A percentile compares a stretch with the other conserved stretches of the same genome.
These are phyloP conservation scores for Trichoderma polysporum DNA, from an alignment of 2,329 filamentous ascomycete species.

Conservation along the genomic window DNA sequence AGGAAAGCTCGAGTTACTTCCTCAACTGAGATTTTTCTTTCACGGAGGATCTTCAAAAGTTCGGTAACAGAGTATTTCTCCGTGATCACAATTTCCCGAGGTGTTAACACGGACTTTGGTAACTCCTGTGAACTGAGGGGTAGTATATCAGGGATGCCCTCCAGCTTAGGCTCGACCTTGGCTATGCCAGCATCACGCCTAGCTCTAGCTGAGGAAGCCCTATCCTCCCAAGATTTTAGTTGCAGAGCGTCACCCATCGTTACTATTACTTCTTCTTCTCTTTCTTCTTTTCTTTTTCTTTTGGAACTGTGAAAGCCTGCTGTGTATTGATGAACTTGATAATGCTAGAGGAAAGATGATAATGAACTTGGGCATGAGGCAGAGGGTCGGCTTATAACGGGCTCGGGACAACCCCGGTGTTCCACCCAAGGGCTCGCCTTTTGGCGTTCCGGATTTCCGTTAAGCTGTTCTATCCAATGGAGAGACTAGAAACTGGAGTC, in stretches of 20 bases:
- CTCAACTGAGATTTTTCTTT: conserved; percentile 24
- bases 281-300: not conserved
- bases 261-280: not conserved
- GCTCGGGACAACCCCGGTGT: not conserved
- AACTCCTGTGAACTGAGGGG: conserved; percentile 14
- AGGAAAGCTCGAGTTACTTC: conserved; percentile 31
- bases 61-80: conserved; percentile 16
- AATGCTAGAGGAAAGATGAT: not conserved
- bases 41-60: not conserved
- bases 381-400: conserved; percentile 9
- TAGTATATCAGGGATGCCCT: conserved; percentile 9
- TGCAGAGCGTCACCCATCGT: conserved; percentile 7
- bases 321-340: not conserved
- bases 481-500: not conserved
- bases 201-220: not conserved
- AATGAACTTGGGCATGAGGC: not conserved
- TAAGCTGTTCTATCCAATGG: not conserved
- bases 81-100: conserved; percentile 12
- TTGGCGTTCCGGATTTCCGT: not conserved
- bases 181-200: not conserved
- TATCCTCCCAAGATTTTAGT: conserved; percentile 1
- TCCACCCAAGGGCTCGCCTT: not conserved
- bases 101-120: conserved; percentile 8
- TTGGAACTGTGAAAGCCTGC: too few species aligned
- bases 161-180: conserved; percentile 12